Percentiles rank a stretch among this genome's conserved stretches.
phyloP scores from a whole-genome alignment of 1,284 basidiomycete genomes.

The Meripilus lineatus region DNA sequence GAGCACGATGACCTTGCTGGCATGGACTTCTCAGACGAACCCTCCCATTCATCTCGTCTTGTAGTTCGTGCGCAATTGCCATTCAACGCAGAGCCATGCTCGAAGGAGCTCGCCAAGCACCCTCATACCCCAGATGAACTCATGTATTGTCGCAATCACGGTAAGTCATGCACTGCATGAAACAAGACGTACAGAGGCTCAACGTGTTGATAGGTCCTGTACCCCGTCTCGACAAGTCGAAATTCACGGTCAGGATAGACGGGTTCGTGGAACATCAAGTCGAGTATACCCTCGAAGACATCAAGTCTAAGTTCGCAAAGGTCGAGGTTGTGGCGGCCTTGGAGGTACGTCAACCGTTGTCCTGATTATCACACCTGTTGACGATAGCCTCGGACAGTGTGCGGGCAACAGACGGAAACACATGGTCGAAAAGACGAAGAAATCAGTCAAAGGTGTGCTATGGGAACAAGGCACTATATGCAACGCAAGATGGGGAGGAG shows the following conservation, averaged over 20 bases:
- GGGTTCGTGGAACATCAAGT: slow-evolving; percentile 29
- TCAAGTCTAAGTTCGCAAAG: slow-evolving; percentile 39
- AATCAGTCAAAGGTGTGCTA: slow-evolving; percentile 40
- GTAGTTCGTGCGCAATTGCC: too few species aligned
- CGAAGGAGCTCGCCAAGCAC: slow-evolving; percentile 47
- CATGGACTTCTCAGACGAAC: too few species aligned
- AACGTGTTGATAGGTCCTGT: too few species aligned
- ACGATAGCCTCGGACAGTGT: slow-evolving; percentile 37
- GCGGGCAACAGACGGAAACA: slow-evolving; percentile 64
- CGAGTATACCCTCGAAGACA: slow-evolving; percentile 33
- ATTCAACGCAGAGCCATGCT: slow-evolving; percentile 56
- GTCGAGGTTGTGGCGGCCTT: slow-evolving; percentile 49
- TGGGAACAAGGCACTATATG: slow-evolving; percentile 61
- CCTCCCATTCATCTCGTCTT: too few species aligned
- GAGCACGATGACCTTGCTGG: too few species aligned
- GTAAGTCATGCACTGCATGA: too few species aligned
- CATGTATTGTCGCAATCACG: slow-evolving; percentile 58
- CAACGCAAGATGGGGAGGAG: slow-evolving; percentile 59
- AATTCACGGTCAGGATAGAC: too few species aligned
- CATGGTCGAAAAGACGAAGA: slow-evolving; percentile 52
- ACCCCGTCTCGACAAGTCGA: too few species aligned
- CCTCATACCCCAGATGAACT: slow-evolving; percentile 51
- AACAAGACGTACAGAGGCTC: too few species aligned
- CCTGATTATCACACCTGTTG: not conserved
- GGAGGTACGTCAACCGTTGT: slow-evolving; percentile 38